These are phyloP conservation scores for Apiotrichum montevideense DNA, from an alignment of 1,284 basidiomycete species.

Conservation along the genomic window DNA sequence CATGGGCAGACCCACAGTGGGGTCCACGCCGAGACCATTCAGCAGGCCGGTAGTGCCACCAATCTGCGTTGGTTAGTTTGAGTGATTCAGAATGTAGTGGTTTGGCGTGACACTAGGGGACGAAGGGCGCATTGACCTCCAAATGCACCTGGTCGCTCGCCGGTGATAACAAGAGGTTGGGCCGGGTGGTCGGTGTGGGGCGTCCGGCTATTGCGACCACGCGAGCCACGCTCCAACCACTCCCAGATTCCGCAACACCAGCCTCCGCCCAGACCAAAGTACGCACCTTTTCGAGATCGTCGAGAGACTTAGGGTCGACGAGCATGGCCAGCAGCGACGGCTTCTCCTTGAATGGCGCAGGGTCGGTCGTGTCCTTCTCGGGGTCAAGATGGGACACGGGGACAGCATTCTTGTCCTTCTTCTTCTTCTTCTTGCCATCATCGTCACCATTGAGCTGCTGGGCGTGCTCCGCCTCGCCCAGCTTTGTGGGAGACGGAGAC, in stretches of 20 bases:
- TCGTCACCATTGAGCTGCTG: slow-evolving; percentile 15
- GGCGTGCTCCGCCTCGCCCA: slow-evolving; percentile 9
- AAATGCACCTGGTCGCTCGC: no score
- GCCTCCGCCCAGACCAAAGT: slow-evolving; percentile 47
- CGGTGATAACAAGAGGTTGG: no score
- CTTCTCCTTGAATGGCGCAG: slow-evolving; percentile 63
- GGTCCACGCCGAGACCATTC: slow-evolving; percentile 66
- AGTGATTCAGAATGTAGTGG: no score
- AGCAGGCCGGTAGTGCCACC: slow-evolving; percentile 70
- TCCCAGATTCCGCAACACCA: no score
- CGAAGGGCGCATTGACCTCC: no score
- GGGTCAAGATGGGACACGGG: slow-evolving; percentile 43
- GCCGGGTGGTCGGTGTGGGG: no score
- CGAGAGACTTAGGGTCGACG: slow-evolving; percentile 68
- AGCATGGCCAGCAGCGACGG: slow-evolving; percentile 75
- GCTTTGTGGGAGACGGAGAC: slow-evolving; percentile 1
- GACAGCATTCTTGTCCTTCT: slow-evolving; percentile 24
- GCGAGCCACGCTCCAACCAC: no score
- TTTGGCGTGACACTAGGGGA: no score
- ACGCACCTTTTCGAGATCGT: slow-evolving; percentile 64
- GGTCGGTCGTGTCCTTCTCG: slow-evolving; percentile 59
- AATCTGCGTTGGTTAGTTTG: slow-evolving; percentile 40
- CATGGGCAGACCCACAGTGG: slow-evolving; percentile 52
- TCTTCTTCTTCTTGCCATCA: slow-evolving; percentile 21
- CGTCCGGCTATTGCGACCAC: no score